Evolutionary conservation across 1,284 basidiomycete species (phyloP), one percentile per base, ranked within the genome.

Genomic region (Puccinia hordei): DNA sequence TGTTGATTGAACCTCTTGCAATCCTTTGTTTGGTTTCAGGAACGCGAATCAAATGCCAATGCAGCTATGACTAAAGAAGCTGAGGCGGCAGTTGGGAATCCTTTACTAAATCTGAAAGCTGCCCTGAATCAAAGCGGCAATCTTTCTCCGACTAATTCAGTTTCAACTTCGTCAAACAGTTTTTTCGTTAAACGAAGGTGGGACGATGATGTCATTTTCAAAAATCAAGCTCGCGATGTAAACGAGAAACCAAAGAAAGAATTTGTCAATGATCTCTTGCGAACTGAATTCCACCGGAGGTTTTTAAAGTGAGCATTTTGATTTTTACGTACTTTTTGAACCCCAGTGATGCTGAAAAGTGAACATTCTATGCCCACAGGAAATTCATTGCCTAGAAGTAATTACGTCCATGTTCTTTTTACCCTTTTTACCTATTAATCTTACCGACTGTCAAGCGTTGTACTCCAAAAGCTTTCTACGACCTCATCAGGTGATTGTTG

Each of bases 171-270:
- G 0, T 82, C 83, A 0, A 82, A 83, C 27, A 82, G 83, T 8
- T 97, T 98, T 84, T 90, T 93, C 17, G 94, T 98, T 82, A 96
- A 96, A 87, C 89, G 91, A 83, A 89, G 95, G 76, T 98, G 95
- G 95, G 95, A 98, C 85, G 94, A 97, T 85, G 93, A 98, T 86
- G 87, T 96, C 80, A 95, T 98, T 84, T 98, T 98, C 90, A 97
- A 97, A 88, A 97, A 97, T 85, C 95, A 98, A 86, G 93, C 95
- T 0, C 90, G 91, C 86, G 89, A 89, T 69, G 86, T 87, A 89
- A 85, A 86, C 77, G 88, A 88, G 82, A 93, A 91, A 85, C 87
- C 88, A 4, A 88, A 82, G 69, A 91, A 91, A 15, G 91, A 92
- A 82, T 97, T 98, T 84, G 93, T 97, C 82, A 97, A 97, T 85